Evolutionary conservation across 768 basidiomycete species (phyloP).

Genomic region (Leucocoprinus birnbaumii): DNA sequence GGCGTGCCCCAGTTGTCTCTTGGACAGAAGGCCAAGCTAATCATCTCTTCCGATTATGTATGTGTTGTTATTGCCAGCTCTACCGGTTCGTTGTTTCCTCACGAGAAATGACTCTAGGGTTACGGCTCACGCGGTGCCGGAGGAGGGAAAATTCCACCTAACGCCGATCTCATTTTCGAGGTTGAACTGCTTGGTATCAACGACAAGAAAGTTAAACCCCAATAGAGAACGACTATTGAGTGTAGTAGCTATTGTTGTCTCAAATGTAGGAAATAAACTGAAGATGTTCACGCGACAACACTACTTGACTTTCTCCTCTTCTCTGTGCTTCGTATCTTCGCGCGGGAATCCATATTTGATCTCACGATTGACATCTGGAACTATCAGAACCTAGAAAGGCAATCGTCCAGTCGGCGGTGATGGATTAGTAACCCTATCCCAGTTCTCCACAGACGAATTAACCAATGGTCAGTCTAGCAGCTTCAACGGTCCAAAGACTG

Average conservation of each 20-base stretch:
- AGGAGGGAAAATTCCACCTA: constrained; percentile 67
- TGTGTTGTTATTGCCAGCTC: constrained; percentile 26
- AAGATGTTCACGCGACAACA: no score
- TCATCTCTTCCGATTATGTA: constrained; percentile 72
- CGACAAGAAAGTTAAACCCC: constrained; percentile 15
- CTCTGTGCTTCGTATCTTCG: no score
- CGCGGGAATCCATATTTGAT: no score
- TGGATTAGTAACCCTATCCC: not conserved
- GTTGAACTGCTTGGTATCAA: constrained; percentile 80
- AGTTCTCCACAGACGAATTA: not conserved
- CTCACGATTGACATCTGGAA: no score
- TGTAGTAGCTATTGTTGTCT: no score
- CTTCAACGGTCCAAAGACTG: not conserved
- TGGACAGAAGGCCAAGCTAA: constrained; percentile 72
- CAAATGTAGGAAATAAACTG: no score
- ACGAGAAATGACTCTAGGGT: no score
- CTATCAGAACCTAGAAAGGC: not conserved
- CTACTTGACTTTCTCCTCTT: no score
- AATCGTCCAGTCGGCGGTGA: not conserved
- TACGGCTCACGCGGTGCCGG: constrained; percentile 76
- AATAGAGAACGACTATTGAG: no score
- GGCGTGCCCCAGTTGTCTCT: constrained; percentile 76
- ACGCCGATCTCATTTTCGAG: constrained; percentile 75
- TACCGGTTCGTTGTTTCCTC: no score
- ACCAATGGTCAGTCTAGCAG: not conserved